Percentiles rank a stretch among this genome's conserved stretches.
Evolutionary conservation across 495 filamentous ascomycete genomes (phyloP).

Genomic region (Glarea lozoyensis): DNA sequence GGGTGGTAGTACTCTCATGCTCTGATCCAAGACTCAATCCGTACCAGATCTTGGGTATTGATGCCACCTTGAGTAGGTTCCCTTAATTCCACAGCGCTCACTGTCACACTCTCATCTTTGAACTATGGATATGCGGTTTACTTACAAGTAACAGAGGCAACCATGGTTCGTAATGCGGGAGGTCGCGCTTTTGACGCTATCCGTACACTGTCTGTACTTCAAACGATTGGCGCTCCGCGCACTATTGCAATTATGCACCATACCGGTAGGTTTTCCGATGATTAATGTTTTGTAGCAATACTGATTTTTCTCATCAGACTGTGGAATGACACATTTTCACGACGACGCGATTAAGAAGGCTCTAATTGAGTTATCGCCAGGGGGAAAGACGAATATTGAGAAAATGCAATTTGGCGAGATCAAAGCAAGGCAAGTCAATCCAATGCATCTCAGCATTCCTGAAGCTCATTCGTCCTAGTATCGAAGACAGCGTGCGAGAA

Average conservation of each 20-base stretch:
- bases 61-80: constrained; percentile 12
- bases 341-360: constrained; percentile 16
- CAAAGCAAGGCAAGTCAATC: too few species aligned
- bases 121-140: neutral
- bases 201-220: constrained; percentile 16
- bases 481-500: constrained; percentile 25
- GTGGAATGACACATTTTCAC: constrained; percentile 25
- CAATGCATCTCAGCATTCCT: too few species aligned
- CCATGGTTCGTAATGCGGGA: constrained; percentile 20
- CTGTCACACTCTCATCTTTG: neutral
- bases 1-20: constrained; percentile 18
- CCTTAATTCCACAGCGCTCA: too few species aligned
- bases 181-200: constrained; percentile 20
- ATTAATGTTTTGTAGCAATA: neutral
- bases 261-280: neutral
- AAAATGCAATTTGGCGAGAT: constrained; percentile 24
- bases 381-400: constrained; percentile 15
- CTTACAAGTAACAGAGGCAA: constrained; percentile 6
- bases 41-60: constrained; percentile 24
- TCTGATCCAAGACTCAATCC: constrained; percentile 25
- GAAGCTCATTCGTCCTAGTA: too few species aligned
- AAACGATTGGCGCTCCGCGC: constrained; percentile 14
- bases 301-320: constrained; percentile 13
- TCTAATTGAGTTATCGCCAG: constrained; percentile 19
- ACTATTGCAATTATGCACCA: constrained; percentile 17